Base-by-base conservation (phyloP, 106 monocot genomes). In the Dactylorhiza incarnata region DNA sequence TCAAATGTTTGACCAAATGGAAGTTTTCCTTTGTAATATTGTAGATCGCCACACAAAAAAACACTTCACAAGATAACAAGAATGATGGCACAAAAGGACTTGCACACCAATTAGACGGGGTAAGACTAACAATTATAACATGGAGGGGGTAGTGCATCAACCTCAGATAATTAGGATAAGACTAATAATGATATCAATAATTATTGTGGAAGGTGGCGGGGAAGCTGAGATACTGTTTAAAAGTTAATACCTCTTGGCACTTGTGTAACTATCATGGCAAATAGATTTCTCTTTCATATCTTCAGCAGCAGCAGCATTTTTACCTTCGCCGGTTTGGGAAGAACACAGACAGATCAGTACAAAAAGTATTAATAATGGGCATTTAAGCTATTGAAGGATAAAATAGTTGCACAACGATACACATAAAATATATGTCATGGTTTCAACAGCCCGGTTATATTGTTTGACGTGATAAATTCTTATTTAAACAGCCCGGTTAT, bases 231-330 rank as follows among this genome's bases (percentile, higher is more conserved):
- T 8, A 15, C 0, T 3, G 17, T 15, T 9, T 51, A n/a, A 37
- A 37, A 52, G 51, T 52, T 14, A 37, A 81, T 80, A 95, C 91
- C 82, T 68, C 19, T 88, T 84, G 45, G 61, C 59, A 43, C 65
- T 68, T 56, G 22, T 15, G 37, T 85, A 86, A 66, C 47, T 71
- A 73, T 75, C 76, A 58, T 84, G 75, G n/a, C 49, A 75, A 58
- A 70, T 54, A 48, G 78, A 71, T 72, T 56, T 43, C 58, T 45
- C 48, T 56, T 85, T 83, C 81, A 74, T 88, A 45, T 86, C 86
- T 79, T 94, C 90, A 73, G 81, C 80, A 81, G 25, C 72, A 4
- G 84, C 73, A 77, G 81, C 47, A 68, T 79, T 88, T 76, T 90
- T 88, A 56, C 84, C 94, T 90, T 75, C 63, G 77, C 63, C 69